Percentiles rank a stretch among this genome's conserved stretches.
Conservation (phyloP, 768 basidiomycete species). For the Tephrocybe sp. region DNA sequence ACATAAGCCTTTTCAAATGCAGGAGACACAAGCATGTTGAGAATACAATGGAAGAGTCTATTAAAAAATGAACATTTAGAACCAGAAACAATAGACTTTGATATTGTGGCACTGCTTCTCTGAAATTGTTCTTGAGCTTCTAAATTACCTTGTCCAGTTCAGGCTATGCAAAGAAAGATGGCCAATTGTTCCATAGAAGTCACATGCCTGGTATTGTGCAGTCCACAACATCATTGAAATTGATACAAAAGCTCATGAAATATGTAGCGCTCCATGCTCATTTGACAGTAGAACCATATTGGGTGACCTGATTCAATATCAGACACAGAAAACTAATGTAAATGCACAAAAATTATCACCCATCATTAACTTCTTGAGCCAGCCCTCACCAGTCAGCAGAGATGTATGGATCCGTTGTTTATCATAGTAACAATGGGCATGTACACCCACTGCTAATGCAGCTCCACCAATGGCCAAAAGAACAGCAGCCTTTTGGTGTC, state of each 20-base stretch:
- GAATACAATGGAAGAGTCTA: slow-evolving; percentile 20
- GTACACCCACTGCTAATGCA: too few species aligned
- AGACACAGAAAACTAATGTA: too few species aligned
- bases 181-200: slow-evolving; percentile 32
- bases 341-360: neutral
- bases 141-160: slow-evolving; percentile 23
- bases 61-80: neutral
- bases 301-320: slow-evolving; percentile 28
- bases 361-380: slow-evolving; percentile 22
- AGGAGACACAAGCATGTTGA: slow-evolving; percentile 12
- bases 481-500: too few species aligned
- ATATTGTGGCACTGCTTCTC: slow-evolving; percentile 33
- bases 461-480: too few species aligned
- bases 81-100: slow-evolving; percentile 19
- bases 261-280: slow-evolving; percentile 24
- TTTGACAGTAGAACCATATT: slow-evolving; percentile 16
- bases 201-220: slow-evolving; percentile 21
- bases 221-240: slow-evolving; percentile 17
- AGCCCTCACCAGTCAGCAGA: slow-evolving; percentile 19
- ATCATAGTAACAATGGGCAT: too few species aligned
- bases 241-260: slow-evolving; percentile 21
- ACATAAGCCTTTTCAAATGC: slow-evolving; percentile 8
- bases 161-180: slow-evolving; percentile 30
- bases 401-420: slow-evolving; percentile 17
- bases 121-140: slow-evolving; percentile 35